These are phyloP conservation scores for Kazachstania africana DNA, from an alignment of 805 yeast species.

Conservation along the genomic window DNA sequence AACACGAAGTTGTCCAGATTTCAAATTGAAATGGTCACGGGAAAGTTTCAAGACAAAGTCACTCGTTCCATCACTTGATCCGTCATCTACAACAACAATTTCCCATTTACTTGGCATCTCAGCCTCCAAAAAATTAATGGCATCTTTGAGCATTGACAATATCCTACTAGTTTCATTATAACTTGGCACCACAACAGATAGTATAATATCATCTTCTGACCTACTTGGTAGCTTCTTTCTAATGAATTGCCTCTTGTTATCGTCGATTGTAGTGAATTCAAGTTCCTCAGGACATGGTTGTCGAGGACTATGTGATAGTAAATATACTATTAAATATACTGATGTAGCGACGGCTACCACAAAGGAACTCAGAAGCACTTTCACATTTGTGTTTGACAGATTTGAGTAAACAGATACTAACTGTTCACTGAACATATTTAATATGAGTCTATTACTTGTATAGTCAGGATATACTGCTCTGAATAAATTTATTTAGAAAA, in stretches of 20 bases:
- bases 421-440: no score
- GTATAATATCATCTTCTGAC: conserved; percentile 31
- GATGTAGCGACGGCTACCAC: conserved; percentile 5
- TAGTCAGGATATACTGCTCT: no score
- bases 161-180: conserved; percentile 75
- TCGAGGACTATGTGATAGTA: conserved; percentile 57
- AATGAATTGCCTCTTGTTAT: conserved; percentile 8
- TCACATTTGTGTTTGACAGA: background rate
- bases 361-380: conserved; percentile 1
- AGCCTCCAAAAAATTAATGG: conserved; percentile 40
- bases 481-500: no score
- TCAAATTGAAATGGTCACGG: conserved; percentile 30
- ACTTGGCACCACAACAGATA: conserved; percentile 87
- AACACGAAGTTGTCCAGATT: conserved; percentile 56
- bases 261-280: conserved; percentile 39
- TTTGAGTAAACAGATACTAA: no score
- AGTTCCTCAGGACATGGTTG: conserved; percentile 41
- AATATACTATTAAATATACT: conserved; percentile 31
- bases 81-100: conserved; percentile 83
- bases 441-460: no score
- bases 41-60: conserved; percentile 57
- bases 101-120: conserved; percentile 36
- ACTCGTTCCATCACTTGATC: conserved; percentile 72
- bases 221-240: conserved; percentile 23
- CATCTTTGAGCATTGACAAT: conserved; percentile 58